These are phyloP conservation scores for Oleoguttula mirabilis DNA, from an alignment of 495 filamentous ascomycete genomes.

Conservation along the genomic window DNA sequence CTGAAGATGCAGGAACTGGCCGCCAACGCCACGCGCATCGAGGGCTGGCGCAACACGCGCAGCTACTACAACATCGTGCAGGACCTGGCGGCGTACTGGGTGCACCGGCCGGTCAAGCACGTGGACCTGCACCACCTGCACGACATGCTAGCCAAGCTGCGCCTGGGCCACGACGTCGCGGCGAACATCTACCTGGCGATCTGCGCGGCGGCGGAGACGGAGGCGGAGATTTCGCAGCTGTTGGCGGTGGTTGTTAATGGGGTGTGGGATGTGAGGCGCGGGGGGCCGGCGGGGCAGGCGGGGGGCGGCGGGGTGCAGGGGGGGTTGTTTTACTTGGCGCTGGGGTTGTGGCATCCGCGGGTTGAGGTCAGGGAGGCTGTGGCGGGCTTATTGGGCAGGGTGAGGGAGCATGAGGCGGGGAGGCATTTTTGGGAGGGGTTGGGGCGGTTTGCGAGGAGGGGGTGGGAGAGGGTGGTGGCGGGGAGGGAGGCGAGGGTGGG, in stretches of 20 bases:
- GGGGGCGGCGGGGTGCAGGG: constrained; percentile 3
- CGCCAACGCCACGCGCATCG: constrained; percentile 80
- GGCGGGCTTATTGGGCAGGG: constrained; percentile 69
- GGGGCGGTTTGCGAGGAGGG: constrained; percentile 51
- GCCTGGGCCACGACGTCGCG: constrained; percentile 52
- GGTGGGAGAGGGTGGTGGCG: constrained; percentile 13
- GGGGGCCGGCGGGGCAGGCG: neutral
- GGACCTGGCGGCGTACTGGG: constrained; percentile 54
- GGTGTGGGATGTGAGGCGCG: too few relatives aligned
- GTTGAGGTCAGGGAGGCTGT: constrained; percentile 63
- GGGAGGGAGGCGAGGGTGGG: constrained; percentile 5
- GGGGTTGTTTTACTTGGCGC: constrained; percentile 80
- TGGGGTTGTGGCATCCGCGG: constrained; percentile 89
- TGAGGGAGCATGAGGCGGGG: constrained; percentile 77
- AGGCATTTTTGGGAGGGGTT: constrained; percentile 84
- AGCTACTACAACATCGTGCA: constrained; percentile 93
- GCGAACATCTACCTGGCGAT: constrained; percentile 74
- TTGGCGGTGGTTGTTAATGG: constrained; percentile 10
- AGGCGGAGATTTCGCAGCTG: constrained; percentile 19
- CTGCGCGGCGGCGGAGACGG: constrained; percentile 54
- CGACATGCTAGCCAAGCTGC: constrained; percentile 70
- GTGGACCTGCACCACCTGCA: constrained; percentile 86
- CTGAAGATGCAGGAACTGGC: constrained; percentile 74
- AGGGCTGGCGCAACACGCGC: constrained; percentile 88
- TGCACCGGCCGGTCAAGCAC: constrained; percentile 60